Conservation (phyloP, 768 basidiomycete genomes). For the Auricularia sp. region DNA sequence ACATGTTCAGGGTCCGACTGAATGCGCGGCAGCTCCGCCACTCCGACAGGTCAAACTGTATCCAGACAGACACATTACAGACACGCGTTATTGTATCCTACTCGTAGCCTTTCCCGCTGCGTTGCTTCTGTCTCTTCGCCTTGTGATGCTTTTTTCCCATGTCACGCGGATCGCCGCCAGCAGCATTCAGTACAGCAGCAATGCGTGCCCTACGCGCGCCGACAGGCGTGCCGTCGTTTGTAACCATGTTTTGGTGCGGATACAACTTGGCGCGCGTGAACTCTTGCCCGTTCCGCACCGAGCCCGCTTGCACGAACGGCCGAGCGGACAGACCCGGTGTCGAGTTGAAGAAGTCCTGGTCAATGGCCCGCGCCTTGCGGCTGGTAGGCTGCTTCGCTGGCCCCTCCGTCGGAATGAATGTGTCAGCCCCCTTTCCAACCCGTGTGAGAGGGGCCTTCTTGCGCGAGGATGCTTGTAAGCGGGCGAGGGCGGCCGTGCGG, state of each 20-base stretch:
- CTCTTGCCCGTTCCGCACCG: slow-evolving; percentile 43
- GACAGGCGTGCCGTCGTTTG: slow-evolving; percentile 67
- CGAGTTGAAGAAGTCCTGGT: slow-evolving; percentile 72
- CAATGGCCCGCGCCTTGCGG: slow-evolving; percentile 60
- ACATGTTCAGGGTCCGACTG: no score
- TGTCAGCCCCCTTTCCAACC: slow-evolving; percentile 76
- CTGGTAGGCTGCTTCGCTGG: slow-evolving; percentile 15
- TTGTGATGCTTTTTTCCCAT: slow-evolving; percentile 46
- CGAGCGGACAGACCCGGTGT: slow-evolving; percentile 41
- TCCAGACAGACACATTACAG: no score
- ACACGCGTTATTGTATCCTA: slow-evolving; percentile 12
- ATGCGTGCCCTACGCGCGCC: slow-evolving; percentile 32
- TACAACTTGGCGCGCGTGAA: slow-evolving; percentile 59
- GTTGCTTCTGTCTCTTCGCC: slow-evolving; percentile 62
- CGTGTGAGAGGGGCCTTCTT: slow-evolving; percentile 84
- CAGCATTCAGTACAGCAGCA: slow-evolving; percentile 32
- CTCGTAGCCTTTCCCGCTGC: slow-evolving; percentile 92
- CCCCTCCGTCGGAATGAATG: slow-evolving; percentile 45
- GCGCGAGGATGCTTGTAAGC: slow-evolving; percentile 50
- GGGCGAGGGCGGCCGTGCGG: slow-evolving; percentile 47
- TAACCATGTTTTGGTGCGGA: slow-evolving; percentile 77
- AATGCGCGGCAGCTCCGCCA: no score
- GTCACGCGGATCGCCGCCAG: slow-evolving; percentile 42
- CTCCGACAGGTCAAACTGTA: no score
- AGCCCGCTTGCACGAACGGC: slow-evolving; percentile 52